These are phyloP conservation scores for Cladosporium sp. DNA, from an alignment of 2,329 filamentous ascomycete genomes.

Conservation along the genomic window DNA sequence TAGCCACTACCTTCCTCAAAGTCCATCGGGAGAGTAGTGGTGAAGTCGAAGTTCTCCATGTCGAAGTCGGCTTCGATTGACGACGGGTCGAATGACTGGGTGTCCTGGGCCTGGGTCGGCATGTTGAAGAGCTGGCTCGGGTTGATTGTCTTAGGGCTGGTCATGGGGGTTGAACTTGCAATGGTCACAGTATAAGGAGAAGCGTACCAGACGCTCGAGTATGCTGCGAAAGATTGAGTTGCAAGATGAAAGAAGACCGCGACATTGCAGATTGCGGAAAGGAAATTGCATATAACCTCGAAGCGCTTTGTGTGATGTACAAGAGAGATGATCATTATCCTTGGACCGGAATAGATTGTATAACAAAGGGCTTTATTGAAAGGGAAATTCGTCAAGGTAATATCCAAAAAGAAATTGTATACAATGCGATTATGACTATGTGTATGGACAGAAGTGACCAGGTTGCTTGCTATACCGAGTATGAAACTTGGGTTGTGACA, in stretches of 20 bases:
- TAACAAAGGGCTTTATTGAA: neutral
- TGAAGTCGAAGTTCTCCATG: neutral
- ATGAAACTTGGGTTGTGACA: too few species aligned
- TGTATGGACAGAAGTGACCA: too few species aligned
- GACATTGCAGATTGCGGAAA: neutral
- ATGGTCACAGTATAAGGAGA: neutral
- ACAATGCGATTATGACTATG: constrained; percentile 1
- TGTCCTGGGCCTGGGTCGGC: neutral
- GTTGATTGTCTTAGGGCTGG: neutral
- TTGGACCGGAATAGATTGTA: neutral
- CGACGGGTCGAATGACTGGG: neutral
- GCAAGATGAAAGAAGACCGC: neutral
- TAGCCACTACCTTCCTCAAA: neutral
- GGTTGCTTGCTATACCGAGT: too few species aligned
- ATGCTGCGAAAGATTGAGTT: neutral
- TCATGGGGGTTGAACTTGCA: neutral
- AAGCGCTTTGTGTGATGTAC: neutral
- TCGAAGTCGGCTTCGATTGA: neutral
- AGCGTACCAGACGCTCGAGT: constrained; percentile 8
- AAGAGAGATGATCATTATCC: neutral
- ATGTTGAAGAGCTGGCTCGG: neutral
- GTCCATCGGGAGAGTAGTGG: neutral
- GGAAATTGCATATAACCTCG: neutral
- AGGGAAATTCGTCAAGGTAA: neutral
- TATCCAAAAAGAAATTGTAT: neutral